Evolutionary conservation across 179 eudicot species (phyloP), one percentile per base, ranked within the genome.

Genomic region (Silene noctiflora): DNA sequence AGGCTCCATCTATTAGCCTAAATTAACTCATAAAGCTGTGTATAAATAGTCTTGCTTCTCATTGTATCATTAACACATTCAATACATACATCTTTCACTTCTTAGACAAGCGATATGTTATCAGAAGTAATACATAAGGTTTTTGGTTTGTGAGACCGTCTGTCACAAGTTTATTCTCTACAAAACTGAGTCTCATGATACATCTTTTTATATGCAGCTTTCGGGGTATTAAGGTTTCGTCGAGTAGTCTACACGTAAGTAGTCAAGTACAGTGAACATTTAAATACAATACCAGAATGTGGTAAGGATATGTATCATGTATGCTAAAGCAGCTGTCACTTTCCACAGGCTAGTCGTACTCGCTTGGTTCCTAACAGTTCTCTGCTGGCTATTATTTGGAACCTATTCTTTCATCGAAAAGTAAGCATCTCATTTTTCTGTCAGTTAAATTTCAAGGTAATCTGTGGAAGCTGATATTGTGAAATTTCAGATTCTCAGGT

Each of bases 321-420:
- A 44, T 39, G 44, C 27, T 77, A 1, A 53, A 63, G 56, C 4
- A 24, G 74, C 44, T 62, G 61, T 29, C 39, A 51, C 56, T 33
- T 46, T 65, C 25, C 65, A 65, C 91, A 91, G 94, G 78, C 79
- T 90, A 8, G 72, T 90, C 44, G 67, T 77, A 63, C 44, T 90
- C 61, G 87, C 91, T 74, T 90, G 92, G 94, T 66, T 86, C 42
- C 88, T 91, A 72, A 86, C 90, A 24, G 77, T 74, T 48, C 68
- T 88, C 10, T 84, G 91, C 79, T 91, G 97, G 94, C 42, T 90
- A 29, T 77, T 87, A 77, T 91, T 90, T 55, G 94, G 97, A 67
- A 27, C 85, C 12, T 91, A 91, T 72, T 85, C 82, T 80, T 83
- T 90, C 84, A 63, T 91, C 67, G 85, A 81, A 73, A 86, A 85